Conservation (phyloP, 495 filamentous ascomycete species). For the Penicillium odoratum region DNA sequence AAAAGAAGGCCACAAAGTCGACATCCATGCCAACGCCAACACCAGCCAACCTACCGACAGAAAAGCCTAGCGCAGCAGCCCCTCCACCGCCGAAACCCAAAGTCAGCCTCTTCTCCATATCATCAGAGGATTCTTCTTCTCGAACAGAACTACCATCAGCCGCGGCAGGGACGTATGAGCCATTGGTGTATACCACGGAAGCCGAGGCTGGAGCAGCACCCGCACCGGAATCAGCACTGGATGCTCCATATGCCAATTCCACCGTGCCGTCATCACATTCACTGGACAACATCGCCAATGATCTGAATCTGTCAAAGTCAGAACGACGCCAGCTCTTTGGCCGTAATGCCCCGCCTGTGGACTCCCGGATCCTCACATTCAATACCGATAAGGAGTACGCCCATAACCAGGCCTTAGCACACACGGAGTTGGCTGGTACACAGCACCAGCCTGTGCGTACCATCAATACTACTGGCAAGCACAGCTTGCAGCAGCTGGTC, state of each 20-base stretch:
- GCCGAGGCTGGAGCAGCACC: conserved; percentile 28
- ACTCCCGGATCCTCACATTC: conserved; percentile 67
- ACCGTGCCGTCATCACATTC: conserved; percentile 24
- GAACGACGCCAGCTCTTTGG: conserved; percentile 83
- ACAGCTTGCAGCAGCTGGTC: conserved; percentile 83
- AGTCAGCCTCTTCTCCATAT: conserved; percentile 63
- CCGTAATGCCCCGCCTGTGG: conserved; percentile 45
- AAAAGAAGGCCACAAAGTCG: conserved; percentile 54
- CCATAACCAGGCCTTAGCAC: conserved; percentile 63
- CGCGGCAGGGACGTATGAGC: conserved; percentile 42
- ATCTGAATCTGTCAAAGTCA: conserved; percentile 71
- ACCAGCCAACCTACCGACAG: conserved; percentile 5
- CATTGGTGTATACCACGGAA: conserved; percentile 47
- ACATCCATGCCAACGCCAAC: conserved; percentile 18
- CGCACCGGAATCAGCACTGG: conserved; percentile 19
- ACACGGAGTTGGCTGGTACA: conserved; percentile 58
- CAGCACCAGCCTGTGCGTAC: conserved; percentile 80
- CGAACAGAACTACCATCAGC: conserved; percentile 10
- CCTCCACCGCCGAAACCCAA: conserved; percentile 47
- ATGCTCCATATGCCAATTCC: conserved; percentile 12
- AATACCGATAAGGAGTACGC: conserved; percentile 84
- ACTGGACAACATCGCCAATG: conserved; percentile 64
- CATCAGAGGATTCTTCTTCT: conserved; percentile 25
- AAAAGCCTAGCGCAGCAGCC: conserved; percentile 17
- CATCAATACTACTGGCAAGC: conserved; percentile 84